A percentile compares a stretch with the other conserved stretches of the same genome.
phyloP scores from a whole-genome alignment of 352 stramenopile genomes.

The Globisporangium irregulare region DNA sequence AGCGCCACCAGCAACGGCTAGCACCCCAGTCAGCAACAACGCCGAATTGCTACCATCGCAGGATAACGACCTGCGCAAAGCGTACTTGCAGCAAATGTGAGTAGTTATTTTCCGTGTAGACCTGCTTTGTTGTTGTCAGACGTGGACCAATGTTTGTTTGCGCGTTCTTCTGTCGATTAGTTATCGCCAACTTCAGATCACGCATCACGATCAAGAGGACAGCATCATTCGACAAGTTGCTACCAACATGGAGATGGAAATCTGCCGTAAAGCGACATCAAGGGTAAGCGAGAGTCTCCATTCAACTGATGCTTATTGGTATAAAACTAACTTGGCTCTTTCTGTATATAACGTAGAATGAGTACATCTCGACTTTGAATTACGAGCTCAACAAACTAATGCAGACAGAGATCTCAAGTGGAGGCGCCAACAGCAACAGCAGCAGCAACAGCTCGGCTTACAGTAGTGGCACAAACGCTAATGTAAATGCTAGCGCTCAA shows the following conservation, averaged over 20 bases:
- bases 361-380: constrained; percentile 55
- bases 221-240: constrained; percentile 47
- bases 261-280: constrained; percentile 40
- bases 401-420: constrained; percentile 35
- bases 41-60: constrained; percentile 25
- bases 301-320: not conserved
- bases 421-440: not conserved
- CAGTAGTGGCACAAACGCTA: not conserved
- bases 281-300: constrained; percentile 26
- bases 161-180: constrained; percentile 23
- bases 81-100: constrained; percentile 47
- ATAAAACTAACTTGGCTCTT: constrained; percentile 1
- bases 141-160: constrained; percentile 3
- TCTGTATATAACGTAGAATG: constrained; percentile 26
- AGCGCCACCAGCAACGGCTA: not conserved
- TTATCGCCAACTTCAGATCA: constrained; percentile 62
- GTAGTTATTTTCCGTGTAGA: constrained; percentile 5
- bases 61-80: constrained; percentile 39
- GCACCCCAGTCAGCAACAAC: not conserved
- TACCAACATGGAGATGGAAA: constrained; percentile 67
- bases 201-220: constrained; percentile 55
- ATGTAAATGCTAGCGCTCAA: not conserved
- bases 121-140: not conserved
- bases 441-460: constrained; percentile 2
- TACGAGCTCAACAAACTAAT: constrained; percentile 65